Evolutionary conservation across 495 filamentous ascomycete genomes (phyloP).

Genomic region (Darksidea phi): DNA sequence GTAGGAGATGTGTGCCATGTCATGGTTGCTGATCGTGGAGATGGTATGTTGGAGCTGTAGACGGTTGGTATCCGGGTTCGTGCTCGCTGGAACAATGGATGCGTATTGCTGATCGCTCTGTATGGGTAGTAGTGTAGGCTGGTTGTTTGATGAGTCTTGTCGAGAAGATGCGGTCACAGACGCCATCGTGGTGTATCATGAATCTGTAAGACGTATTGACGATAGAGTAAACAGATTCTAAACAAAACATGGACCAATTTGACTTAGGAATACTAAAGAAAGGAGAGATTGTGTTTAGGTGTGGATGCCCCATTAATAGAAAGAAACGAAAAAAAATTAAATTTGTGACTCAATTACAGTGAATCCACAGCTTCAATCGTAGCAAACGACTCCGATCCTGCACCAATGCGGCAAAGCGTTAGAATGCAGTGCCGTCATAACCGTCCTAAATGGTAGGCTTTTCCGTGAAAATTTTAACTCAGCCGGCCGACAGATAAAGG

Average conservation of each 20-base stretch:
- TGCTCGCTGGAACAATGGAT: conserved; percentile 12
- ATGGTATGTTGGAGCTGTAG: conserved; percentile 27
- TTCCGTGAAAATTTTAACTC: conserved; percentile 18
- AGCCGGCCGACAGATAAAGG: conserved; percentile 9
- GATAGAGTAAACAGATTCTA: background rate
- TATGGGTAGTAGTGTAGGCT: background rate
- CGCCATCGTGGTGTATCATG: conserved; percentile 24
- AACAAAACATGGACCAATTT: background rate
- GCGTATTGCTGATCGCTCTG: conserved; percentile 27
- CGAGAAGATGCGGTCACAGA: background rate
- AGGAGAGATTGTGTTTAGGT: too few species aligned
- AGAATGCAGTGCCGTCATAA: conserved; percentile 20
- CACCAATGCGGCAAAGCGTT: background rate
- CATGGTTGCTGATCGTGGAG: conserved; percentile 30
- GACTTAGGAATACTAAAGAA: too few species aligned
- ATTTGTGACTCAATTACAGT: background rate
- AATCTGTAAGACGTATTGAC: background rate
- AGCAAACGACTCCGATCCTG: background rate
- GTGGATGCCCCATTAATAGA: too few species aligned
- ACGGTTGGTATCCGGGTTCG: background rate
- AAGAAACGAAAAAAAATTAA: background rate
- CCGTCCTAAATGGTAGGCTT: conserved; percentile 23
- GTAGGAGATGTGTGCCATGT: conserved; percentile 25
- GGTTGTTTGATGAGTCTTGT: background rate
- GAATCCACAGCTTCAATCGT: background rate